Evolutionary conservation across 306 rosid genomes (phyloP).

Genomic region (Cicer chorassanicum): DNA sequence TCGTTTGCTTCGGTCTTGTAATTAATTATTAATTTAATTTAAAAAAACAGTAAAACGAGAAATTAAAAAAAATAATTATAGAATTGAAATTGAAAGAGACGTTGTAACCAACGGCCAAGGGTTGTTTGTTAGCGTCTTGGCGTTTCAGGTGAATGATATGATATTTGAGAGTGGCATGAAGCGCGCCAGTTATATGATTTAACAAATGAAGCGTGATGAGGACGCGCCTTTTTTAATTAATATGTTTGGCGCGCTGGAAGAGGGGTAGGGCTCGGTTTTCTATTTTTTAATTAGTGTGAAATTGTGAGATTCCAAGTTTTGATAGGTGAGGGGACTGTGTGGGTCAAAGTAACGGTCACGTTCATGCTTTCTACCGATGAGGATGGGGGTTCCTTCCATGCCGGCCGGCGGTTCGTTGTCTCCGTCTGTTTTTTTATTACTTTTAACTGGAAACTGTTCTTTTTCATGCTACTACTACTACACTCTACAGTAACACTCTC

Average conservation of each 20-base stretch:
- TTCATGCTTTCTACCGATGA: constrained; percentile 8
- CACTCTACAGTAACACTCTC: no score
- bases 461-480: no score
- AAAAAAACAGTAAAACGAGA: constrained; percentile 11
- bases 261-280: not conserved
- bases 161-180: constrained; percentile 55
- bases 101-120: constrained; percentile 38
- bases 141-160: constrained; percentile 30
- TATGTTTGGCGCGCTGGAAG: constrained; percentile 40
- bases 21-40: not conserved
- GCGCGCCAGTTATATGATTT: constrained; percentile 34
- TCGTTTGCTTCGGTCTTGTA: not conserved
- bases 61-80: constrained; percentile 8
- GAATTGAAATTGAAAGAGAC: constrained; percentile 44
- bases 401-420: constrained; percentile 7
- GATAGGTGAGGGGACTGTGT: not conserved
- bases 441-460: no score
- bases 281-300: not conserved
- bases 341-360: constrained; percentile 8
- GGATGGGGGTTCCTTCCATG: constrained; percentile 2
- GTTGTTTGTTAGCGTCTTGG: constrained; percentile 45
- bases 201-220: constrained; percentile 12
- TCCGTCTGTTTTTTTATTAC: no score
- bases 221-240: constrained; percentile 42
- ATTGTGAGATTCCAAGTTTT: not conserved